Base-by-base conservation (phyloP, 2,329 filamentous ascomycete genomes). In the Aspergillus eucalypticola region DNA sequence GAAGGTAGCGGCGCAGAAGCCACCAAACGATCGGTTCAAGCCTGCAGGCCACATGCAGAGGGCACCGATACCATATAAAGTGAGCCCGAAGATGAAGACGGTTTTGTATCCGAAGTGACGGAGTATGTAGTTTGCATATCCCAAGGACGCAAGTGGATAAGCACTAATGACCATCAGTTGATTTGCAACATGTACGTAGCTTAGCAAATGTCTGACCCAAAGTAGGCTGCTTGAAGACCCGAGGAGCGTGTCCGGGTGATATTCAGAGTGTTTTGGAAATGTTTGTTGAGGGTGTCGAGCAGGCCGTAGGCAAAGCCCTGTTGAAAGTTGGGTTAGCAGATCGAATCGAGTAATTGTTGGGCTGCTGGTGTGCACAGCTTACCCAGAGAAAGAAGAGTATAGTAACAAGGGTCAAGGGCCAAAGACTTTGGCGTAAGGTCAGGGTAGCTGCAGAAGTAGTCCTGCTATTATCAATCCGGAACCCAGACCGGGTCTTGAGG, bases 11-110 rank as follows among this genome's bases (percentile, higher is more conserved):
- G 84, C 85, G 68, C 89, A 91, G 77, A 92, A 93, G 8, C 90
- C 90, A 25, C 82, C 85, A 69, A 92, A 93, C 15, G 86, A 90
- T 48, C 83, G 83, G 60, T 91, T 84, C 8, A 93, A 85, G 7
- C 88, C 89, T 1, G 88, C 89, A 0, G 91, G 91, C 91, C 90
- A 95, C 77, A 94, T 93, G 77, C 92, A 91, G 64, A 94, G 86
- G 38, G 90, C 91, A 1, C 89, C 89, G 5, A 86, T 81, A 1
- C 88, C 87, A 73, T 91, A 91, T 48, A 92, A 82, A 59, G 77
- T 81, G 6, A 92, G 81, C 39, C 90, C 91, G 27, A 88, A 81
- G 61, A 95, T 93, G 67, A 95, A 93, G 0, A 90, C 91, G 44
- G 86, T 86, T 66, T 91, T 90, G 78, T 92, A 95, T 3, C 91